These are phyloP conservation scores for Fusarium decemcellulare DNA, from an alignment of 2,329 filamentous ascomycete genomes.

Conservation along the genomic window DNA sequence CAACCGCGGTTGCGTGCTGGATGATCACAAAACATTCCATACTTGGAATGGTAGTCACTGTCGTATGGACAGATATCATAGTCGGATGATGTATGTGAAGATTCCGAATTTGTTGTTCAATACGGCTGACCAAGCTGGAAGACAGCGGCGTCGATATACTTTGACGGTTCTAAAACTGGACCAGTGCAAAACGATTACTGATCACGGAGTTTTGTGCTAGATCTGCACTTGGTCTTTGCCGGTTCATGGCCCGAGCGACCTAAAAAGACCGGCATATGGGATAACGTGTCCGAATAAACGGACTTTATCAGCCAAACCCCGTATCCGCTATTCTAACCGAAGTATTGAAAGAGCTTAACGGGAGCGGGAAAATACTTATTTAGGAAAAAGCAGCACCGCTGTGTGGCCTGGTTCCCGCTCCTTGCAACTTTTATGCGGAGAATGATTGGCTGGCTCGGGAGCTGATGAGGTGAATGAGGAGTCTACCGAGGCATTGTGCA, in stretches of 20 bases:
- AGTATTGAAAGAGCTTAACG: no score
- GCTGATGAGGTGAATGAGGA: no score
- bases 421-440: no score
- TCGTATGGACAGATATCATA: background rate
- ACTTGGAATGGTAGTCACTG: background rate
- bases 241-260: no score
- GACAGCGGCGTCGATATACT: background rate
- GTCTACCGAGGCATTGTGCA: no score
- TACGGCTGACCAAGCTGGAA: constrained; percentile 9
- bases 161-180: background rate
- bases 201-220: background rate
- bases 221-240: no score
- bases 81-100: constrained; percentile 10
- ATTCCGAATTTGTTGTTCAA: background rate
- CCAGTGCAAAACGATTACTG: background rate
- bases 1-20: constrained; percentile 7
- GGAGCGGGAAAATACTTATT: no score
- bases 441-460: background rate
- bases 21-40: constrained; percentile 1
- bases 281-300: background rate
- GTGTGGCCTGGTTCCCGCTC: no score
- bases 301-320: background rate
- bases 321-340: no score
- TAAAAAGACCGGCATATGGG: no score
- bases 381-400: no score